phyloP scores from a whole-genome alignment of 371 early-diverging fungal species.

The Mucor sp. region DNA sequence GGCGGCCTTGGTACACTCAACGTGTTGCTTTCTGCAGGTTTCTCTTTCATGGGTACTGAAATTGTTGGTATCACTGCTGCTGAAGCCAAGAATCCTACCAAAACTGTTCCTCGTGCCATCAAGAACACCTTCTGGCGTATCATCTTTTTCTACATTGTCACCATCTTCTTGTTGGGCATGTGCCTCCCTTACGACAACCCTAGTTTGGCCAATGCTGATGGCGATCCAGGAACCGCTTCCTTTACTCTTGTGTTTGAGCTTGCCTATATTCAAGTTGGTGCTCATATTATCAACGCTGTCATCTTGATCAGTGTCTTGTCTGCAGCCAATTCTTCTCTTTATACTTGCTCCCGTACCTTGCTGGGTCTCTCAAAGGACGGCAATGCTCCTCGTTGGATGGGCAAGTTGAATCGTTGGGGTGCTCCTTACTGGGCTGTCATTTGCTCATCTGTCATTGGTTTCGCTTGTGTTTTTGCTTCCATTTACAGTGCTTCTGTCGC shows the following conservation, averaged over 20 bases:
- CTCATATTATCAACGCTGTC: constrained; percentile 71
- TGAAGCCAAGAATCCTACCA: constrained; percentile 64
- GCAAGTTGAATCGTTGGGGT: constrained; percentile 50
- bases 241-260: constrained; percentile 68
- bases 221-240: constrained; percentile 50
- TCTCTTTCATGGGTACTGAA: constrained; percentile 85
- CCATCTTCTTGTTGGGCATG: constrained; percentile 67
- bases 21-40: constrained; percentile 78
- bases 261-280: constrained; percentile 66
- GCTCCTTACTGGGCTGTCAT: constrained; percentile 61
- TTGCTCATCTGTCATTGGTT: constrained; percentile 59
- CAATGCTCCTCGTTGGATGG: constrained; percentile 62
- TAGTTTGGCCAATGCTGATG: constrained; percentile 42
- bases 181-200: constrained; percentile 60
- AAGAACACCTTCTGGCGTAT: constrained; percentile 73
- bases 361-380: constrained; percentile 65
- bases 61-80: constrained; percentile 66
- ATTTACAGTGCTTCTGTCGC: constrained; percentile 53
- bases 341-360: constrained; percentile 68
- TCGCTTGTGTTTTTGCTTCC: constrained; percentile 53
- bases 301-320: constrained; percentile 72
- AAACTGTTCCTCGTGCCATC: constrained; percentile 72
- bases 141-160: constrained; percentile 69
- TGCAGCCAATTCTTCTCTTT: constrained; percentile 76
- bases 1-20: constrained; percentile 70